Base-by-base conservation (phyloP, 176 grass and related monocot genomes). In the Cenchrus americanus region DNA sequence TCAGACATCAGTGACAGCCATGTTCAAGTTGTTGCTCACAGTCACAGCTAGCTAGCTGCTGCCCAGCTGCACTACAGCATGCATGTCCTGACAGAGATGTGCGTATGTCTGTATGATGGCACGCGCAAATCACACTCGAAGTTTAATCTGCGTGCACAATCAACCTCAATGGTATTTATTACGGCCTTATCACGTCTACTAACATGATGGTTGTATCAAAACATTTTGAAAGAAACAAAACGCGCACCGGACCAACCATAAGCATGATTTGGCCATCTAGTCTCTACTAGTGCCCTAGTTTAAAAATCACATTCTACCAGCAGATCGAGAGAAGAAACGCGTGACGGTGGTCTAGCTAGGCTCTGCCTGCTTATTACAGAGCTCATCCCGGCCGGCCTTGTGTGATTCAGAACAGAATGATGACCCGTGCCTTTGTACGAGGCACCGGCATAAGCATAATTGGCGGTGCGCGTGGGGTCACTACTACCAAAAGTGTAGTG, bases 381-480 rank as follows among this genome's bases (percentile, higher is more conserved):
- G 18, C 37, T 49, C 34, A 37, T 37, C 59, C 57, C 83, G 27
- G 27, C 57, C 83, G 27, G 27, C 27, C 14, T 66, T 54, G 18
- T 22, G 61, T 37, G 41, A 14, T 47, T 5, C 23, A 62, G 23
- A 48, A 62, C 49, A 76, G 59, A 71, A 87, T 60, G 79, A 87
- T 51, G 24, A 19, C 85, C 78, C 71, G 50, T 76, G 71, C 50
- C 61, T 59, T 34, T 34, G 53, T 37, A 49, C 48, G 67, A 58
- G 24, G 49, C 62, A 51, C 53, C 54, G 22, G 62, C 42, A 61
- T 50, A 50, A 34, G 62, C 15, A 49, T 59, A 17, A 70, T 42
- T 42, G 73, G 44, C 51, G 14, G 64, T 69, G 50, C 63, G 50
- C 63, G 55, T 50, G 66, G 50, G 71, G 42, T 46, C 60, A 41